Conservation (phyloP, 257 asterid genomes). For the Ballota nigra region DNA sequence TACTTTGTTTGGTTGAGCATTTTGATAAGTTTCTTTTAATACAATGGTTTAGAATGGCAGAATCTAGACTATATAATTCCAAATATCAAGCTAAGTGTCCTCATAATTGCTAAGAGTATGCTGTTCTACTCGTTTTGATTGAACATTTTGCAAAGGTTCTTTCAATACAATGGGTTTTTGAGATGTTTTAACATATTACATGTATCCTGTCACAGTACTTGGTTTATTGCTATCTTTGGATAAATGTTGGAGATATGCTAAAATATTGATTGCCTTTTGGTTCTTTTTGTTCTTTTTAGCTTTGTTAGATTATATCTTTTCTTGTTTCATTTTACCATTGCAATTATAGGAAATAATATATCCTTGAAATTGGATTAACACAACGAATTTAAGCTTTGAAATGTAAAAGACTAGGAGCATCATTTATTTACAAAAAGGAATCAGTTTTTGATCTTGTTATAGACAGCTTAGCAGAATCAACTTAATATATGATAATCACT, state of each 20-base stretch:
- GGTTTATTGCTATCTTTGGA: neutral
- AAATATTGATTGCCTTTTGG: neutral
- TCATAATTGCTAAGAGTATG: neutral
- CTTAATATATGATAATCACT: too few species aligned
- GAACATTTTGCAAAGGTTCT: neutral
- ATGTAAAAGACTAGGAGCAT: neutral
- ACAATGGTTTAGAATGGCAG: too few species aligned
- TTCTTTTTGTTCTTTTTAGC: neutral
- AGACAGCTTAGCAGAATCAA: neutral
- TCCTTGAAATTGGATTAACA: neutral
- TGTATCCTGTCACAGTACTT: neutral
- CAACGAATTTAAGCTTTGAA: neutral
- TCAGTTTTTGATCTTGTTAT: neutral
- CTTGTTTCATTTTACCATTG: neutral
- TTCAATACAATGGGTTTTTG: neutral
- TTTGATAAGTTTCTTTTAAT: too few species aligned
- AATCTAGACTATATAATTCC: too few species aligned
- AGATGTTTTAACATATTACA: neutral
- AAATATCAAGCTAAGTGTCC: neutral
- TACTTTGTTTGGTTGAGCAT: neutral
- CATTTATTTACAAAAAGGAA: neutral
- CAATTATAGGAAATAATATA: neutral
- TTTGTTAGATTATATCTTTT: neutral
- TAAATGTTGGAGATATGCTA: neutral
- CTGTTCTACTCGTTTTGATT: neutral